A percentile compares a stretch with the other conserved stretches of the same genome.
Evolutionary conservation across 306 rosid genomes (phyloP).

Genomic region (Quercus agrifolia): DNA sequence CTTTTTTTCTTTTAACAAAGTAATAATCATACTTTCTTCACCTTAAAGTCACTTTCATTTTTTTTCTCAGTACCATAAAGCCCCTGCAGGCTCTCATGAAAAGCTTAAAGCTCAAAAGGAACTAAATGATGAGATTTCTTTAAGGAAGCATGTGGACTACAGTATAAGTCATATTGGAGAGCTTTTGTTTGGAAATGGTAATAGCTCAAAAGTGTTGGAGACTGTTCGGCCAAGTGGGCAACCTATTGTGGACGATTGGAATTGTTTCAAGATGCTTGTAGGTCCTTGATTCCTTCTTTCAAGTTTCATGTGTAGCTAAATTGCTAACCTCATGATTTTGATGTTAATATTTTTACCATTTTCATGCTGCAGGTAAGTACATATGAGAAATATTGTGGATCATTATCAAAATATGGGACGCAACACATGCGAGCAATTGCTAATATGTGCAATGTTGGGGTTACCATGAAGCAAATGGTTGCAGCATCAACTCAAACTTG

Average conservation of each 20-base stretch:
- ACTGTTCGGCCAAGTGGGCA: slow-evolving; percentile 30
- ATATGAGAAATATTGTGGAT: slow-evolving; percentile 36
- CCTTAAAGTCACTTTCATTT: not conserved
- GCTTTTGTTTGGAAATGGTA: slow-evolving; percentile 25
- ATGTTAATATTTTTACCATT: not conserved
- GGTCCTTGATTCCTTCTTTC: not conserved
- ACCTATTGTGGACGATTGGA: slow-evolving; percentile 43
- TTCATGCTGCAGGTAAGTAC: slow-evolving; percentile 20
- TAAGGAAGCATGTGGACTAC: slow-evolving; percentile 24
- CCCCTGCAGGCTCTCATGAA: slow-evolving; percentile 29
- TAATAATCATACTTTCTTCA: no score
- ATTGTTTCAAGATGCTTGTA: slow-evolving; percentile 39
- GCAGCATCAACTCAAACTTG: slow-evolving; percentile 42
- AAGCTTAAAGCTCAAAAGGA: slow-evolving; percentile 30
- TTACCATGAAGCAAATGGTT: slow-evolving; percentile 19
- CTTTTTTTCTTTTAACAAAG: no score
- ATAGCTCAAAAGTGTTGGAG: slow-evolving; percentile 21
- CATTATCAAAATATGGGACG: slow-evolving; percentile 38
- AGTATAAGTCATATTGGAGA: slow-evolving; percentile 19
- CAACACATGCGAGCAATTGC: slow-evolving; percentile 42
- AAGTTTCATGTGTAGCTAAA: not conserved
- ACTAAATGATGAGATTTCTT: slow-evolving; percentile 20
- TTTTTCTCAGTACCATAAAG: slow-evolving; percentile 22
- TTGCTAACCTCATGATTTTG: not conserved
- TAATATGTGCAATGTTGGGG: slow-evolving; percentile 46